Percentiles rank a stretch among this genome's conserved stretches.
These are phyloP conservation scores for Venustampulla echinocandica DNA, from an alignment of 495 filamentous ascomycete species.

Conservation along the genomic window DNA sequence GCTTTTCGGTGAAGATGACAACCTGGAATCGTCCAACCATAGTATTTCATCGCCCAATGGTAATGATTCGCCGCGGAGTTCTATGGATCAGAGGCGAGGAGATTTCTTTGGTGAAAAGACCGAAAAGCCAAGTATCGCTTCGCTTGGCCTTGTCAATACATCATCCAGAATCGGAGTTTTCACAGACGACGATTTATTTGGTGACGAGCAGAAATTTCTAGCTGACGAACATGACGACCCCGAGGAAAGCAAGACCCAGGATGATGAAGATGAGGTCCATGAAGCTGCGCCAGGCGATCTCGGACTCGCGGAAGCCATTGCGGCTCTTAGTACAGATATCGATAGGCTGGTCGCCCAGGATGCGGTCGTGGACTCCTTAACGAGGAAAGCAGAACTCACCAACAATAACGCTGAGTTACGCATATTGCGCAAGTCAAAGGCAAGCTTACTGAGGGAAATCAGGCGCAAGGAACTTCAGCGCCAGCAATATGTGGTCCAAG, in stretches of 20 bases:
- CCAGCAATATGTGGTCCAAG: conserved; percentile 95
- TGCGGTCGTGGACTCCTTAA: conserved; percentile 82
- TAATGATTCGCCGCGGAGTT: conserved; percentile 43
- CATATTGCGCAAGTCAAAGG: conserved; percentile 88
- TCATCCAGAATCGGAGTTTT: conserved; percentile 81
- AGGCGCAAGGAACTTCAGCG: conserved; percentile 90
- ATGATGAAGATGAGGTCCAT: conserved; percentile 75
- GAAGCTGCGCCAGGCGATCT: conserved; percentile 94
- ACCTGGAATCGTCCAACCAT: conserved; percentile 36
- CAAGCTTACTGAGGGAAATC: conserved; percentile 85
- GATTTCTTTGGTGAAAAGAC: conserved; percentile 43
- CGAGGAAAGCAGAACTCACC: conserved; percentile 88
- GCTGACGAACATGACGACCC: conserved; percentile 75
- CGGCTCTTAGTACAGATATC: conserved; percentile 74
- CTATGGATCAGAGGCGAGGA: conserved; percentile 41
- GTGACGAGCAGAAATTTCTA: conserved; percentile 72
- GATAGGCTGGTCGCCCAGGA: conserved; percentile 84
- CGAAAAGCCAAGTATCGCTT: conserved; percentile 71
- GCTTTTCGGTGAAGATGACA: conserved; percentile 45
- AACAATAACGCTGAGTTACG: conserved; percentile 91
- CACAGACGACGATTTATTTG: conserved; percentile 84
- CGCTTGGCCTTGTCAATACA: conserved; percentile 77
- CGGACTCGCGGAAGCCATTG: conserved; percentile 86
- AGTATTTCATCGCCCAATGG: conserved; percentile 39
- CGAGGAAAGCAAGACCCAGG: conserved; percentile 49